Evolutionary conservation across 805 yeast genomes (phyloP).

Genomic region (Candida tallmaniae): DNA sequence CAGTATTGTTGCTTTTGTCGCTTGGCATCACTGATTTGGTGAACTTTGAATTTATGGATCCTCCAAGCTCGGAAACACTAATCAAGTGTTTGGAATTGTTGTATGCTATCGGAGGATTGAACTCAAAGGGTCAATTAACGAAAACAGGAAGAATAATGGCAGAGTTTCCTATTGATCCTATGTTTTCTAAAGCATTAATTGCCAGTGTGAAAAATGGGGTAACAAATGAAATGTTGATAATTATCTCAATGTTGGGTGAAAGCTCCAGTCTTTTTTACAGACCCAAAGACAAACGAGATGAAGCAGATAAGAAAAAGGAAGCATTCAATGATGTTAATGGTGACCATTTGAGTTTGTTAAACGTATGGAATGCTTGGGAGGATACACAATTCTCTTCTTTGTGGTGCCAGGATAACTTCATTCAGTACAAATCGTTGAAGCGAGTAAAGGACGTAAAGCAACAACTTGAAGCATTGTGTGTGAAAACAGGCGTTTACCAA

Average conservation of each 20-base stretch:
- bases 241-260: constrained; percentile 82
- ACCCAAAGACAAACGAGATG: constrained; percentile 61
- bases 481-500: constrained; percentile 41
- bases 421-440: constrained; percentile 69
- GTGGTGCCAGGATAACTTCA: constrained; percentile 84
- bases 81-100: constrained; percentile 73
- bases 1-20: constrained; percentile 71
- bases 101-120: constrained; percentile 85
- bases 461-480: constrained; percentile 63
- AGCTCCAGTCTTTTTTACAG: constrained; percentile 65
- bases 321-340: constrained; percentile 56
- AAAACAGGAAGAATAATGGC: constrained; percentile 80
- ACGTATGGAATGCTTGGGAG: constrained; percentile 74
- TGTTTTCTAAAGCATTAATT: constrained; percentile 72
- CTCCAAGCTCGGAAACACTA: constrained; percentile 72
- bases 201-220: constrained; percentile 59
- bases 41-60: constrained; percentile 85
- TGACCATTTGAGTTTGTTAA: constrained; percentile 74
- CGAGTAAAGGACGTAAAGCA: constrained; percentile 66
- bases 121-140: constrained; percentile 74
- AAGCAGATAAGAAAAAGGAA: constrained; percentile 61
- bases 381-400: constrained; percentile 59
- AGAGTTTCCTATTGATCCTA: constrained; percentile 88
- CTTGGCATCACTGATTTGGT: constrained; percentile 81
- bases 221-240: constrained; percentile 61